These are phyloP conservation scores for Leucocoprinus leucothites DNA, from an alignment of 768 basidiomycete species.

Conservation along the genomic window DNA sequence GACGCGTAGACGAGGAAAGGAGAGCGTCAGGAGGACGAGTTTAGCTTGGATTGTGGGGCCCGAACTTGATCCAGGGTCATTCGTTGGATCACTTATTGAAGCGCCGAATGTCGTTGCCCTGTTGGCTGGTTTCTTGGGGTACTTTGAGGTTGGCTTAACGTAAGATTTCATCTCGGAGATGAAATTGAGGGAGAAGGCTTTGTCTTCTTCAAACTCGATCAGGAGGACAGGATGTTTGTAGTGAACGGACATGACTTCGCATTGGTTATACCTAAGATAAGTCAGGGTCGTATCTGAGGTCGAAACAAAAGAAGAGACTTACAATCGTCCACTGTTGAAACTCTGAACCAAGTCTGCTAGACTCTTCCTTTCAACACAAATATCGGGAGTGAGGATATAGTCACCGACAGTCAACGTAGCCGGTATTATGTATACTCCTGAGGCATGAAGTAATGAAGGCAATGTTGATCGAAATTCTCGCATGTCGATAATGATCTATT, in stretches of 20 bases:
- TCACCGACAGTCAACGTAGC: constrained; percentile 94
- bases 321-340: constrained; percentile 94
- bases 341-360: constrained; percentile 89
- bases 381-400: constrained; percentile 92
- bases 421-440: constrained; percentile 77
- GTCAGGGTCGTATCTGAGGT: not conserved
- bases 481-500: constrained; percentile 92
- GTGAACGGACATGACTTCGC: constrained; percentile 94
- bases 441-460: constrained; percentile 85
- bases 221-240: constrained; percentile 92
- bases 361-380: constrained; percentile 95
- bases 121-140: constrained; percentile 47
- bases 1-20: constrained; percentile 89
- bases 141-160: constrained; percentile 58
- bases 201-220: constrained; percentile 98
- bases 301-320: constrained; percentile 28
- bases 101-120: not conserved
- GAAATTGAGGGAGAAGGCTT: constrained; percentile 83
- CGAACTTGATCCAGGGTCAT: constrained; percentile 28
- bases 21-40: constrained; percentile 82
- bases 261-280: constrained; percentile 48
- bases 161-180: constrained; percentile 67
- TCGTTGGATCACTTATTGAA: constrained; percentile 15
- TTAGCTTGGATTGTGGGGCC: constrained; percentile 80
- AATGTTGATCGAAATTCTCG: constrained; percentile 93